Evolutionary conservation across 2,329 filamentous ascomycete species (phyloP).

Genomic region (Diaporthe humulicola): DNA sequence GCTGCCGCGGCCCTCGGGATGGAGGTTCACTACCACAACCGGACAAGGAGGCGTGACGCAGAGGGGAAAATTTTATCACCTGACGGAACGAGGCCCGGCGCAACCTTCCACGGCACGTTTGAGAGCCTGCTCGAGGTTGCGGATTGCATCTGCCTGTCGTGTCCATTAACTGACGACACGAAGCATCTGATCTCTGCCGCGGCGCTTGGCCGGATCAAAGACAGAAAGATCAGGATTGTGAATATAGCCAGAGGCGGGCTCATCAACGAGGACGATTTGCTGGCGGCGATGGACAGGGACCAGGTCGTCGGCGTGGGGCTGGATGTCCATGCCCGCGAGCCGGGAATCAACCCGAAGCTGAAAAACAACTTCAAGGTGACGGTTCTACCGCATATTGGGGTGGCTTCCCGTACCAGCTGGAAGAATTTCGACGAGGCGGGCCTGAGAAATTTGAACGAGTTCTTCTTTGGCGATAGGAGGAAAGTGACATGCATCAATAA

Average conservation of each 20-base stretch:
- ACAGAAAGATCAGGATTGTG: constrained; percentile 49
- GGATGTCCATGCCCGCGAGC: constrained; percentile 53
- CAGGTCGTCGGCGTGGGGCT: constrained; percentile 51
- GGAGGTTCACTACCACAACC: constrained; percentile 48
- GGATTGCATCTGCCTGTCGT: constrained; percentile 50
- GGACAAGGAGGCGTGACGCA: constrained; percentile 33
- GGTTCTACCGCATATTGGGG: constrained; percentile 48
- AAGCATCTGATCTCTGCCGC: constrained; percentile 44
- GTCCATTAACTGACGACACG: constrained; percentile 48
- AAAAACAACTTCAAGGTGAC: constrained; percentile 49
- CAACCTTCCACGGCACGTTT: constrained; percentile 42
- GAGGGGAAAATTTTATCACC: neutral
- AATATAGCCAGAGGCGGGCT: constrained; percentile 52
- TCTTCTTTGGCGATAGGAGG: constrained; percentile 40
- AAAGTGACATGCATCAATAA: constrained; percentile 25
- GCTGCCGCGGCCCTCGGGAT: constrained; percentile 48
- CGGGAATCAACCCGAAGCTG: constrained; percentile 47
- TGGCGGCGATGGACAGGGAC: constrained; percentile 49
- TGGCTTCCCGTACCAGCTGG: constrained; percentile 47
- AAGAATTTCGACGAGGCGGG: constrained; percentile 45
- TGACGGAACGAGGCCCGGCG: constrained; percentile 13
- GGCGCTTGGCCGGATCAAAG: constrained; percentile 38
- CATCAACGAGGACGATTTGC: constrained; percentile 51
- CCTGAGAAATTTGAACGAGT: constrained; percentile 45
- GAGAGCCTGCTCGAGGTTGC: constrained; percentile 46